Conservation (phyloP, 805 yeast genomes). For the Yarrowia porcina region DNA sequence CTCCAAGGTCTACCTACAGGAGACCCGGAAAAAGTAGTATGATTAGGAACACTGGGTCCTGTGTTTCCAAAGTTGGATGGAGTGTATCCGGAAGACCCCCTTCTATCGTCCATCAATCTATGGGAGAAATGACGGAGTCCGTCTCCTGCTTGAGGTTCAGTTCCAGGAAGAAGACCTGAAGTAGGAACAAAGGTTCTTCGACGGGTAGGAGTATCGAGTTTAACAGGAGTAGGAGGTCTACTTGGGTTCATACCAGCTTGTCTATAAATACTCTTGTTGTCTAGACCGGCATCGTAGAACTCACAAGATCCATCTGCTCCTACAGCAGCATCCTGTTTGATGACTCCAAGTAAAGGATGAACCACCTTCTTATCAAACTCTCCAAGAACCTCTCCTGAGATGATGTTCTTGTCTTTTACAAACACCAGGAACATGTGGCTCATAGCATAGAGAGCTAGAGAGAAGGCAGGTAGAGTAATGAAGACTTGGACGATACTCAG, state of each 20-base stretch:
- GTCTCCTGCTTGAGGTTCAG: not conserved
- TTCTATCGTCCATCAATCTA: conserved; percentile 10
- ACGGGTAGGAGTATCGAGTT: conserved; percentile 12
- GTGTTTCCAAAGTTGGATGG: conserved; percentile 1
- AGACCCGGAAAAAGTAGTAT: conserved; percentile 1
- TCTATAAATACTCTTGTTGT: conserved; percentile 29
- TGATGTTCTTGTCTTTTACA: conserved; percentile 56
- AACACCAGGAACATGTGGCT: conserved; percentile 47
- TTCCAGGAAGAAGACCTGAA: not conserved
- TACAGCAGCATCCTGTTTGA: conserved; percentile 56
- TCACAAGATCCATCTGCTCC: conserved; percentile 38
- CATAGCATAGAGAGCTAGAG: conserved; percentile 39
- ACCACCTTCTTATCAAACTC: conserved; percentile 65
- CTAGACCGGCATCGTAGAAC: conserved; percentile 32
- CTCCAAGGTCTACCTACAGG: conserved; percentile 14
- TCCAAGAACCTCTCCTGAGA: conserved; percentile 56
- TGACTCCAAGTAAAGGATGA: conserved; percentile 51
- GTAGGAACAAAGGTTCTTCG: conserved; percentile 2
- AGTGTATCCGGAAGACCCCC: conserved; percentile 4
- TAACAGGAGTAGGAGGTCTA: not conserved
- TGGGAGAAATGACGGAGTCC: not conserved
- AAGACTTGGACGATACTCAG: conserved; percentile 41
- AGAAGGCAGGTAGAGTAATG: conserved; percentile 42
- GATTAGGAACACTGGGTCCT: not conserved
- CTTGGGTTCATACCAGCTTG: not conserved